A percentile compares a stretch with the other conserved stretches of the same genome.
These are phyloP conservation scores for Fusarium compactum DNA, from an alignment of 2,329 filamentous ascomycete species.

Conservation along the genomic window DNA sequence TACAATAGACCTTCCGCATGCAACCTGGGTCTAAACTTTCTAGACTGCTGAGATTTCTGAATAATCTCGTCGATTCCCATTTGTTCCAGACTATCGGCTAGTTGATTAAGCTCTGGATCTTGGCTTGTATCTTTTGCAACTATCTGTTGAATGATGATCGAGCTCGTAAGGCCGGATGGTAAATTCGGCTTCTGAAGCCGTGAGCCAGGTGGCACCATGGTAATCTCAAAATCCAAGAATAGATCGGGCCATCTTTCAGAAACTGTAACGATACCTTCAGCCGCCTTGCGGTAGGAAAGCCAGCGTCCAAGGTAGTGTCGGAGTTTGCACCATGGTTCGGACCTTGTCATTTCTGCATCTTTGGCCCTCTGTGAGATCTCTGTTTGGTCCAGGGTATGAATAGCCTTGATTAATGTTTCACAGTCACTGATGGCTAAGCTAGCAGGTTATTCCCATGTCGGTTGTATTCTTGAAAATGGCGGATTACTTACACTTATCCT, in stretches of 20 bases:
- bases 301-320: constrained; percentile 45
- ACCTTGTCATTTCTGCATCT: constrained; percentile 8
- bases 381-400: not conserved
- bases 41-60: constrained; percentile 13
- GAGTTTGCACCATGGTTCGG: constrained; percentile 37
- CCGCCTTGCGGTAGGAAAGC: constrained; percentile 42
- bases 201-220: constrained; percentile 36
- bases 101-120: not conserved
- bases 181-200: not conserved
- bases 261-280: constrained; percentile 23
- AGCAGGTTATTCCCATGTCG: not conserved
- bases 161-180: constrained; percentile 7
- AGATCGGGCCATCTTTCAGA: constrained; percentile 38
- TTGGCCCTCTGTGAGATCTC: constrained; percentile 1
- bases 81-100: constrained; percentile 27
- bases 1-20: constrained; percentile 51
- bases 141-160: not conserved
- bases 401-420: constrained; percentile 36
- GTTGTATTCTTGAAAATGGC: fast-evolving
- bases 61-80: constrained; percentile 36
- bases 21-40: constrained; percentile 42
- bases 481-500: not conserved
- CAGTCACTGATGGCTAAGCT: constrained; percentile 25
- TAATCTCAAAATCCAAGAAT: constrained; percentile 46
- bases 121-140: not conserved